A percentile compares a stretch with the other conserved stretches of the same genome.
Conservation (phyloP, 2,329 filamentous ascomycete species). For the Cytospora paraplurivora region DNA sequence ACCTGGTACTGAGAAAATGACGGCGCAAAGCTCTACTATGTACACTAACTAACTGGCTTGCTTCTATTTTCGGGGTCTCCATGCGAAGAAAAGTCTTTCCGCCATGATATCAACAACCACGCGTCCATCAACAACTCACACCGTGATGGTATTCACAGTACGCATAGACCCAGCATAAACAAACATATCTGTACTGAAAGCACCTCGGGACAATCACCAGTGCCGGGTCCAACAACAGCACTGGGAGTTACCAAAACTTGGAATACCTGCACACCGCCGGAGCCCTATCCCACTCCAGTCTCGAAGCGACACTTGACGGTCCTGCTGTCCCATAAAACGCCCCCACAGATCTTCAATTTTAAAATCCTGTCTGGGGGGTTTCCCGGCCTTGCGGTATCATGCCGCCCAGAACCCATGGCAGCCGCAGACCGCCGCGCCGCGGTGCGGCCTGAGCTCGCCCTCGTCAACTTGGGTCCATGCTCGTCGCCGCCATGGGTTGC, state of each 20-base stretch:
- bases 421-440: conserved; percentile 11
- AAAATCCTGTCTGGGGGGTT: conserved; percentile 13
- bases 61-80: background rate
- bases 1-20: no score
- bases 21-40: background rate
- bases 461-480: background rate
- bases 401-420: no score
- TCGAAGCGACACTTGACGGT: background rate
- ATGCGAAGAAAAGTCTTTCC: background rate
- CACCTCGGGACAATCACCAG: no score
- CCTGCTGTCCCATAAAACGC: conserved; percentile 13
- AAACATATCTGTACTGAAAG: no score
- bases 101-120: background rate
- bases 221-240: background rate
- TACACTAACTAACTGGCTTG: no score
- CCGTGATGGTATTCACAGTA: background rate
- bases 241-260: background rate
- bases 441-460: conserved; percentile 8
- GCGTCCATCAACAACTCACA: background rate
- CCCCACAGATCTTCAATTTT: conserved; percentile 1
- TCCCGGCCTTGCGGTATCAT: conserved; percentile 17
- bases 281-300: background rate
- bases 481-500: conserved; percentile 14
- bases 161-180: background rate
- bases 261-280: background rate